Evolutionary conservation across 306 rosid species (phyloP).

Genomic region (Adenanthera pavonina): DNA sequence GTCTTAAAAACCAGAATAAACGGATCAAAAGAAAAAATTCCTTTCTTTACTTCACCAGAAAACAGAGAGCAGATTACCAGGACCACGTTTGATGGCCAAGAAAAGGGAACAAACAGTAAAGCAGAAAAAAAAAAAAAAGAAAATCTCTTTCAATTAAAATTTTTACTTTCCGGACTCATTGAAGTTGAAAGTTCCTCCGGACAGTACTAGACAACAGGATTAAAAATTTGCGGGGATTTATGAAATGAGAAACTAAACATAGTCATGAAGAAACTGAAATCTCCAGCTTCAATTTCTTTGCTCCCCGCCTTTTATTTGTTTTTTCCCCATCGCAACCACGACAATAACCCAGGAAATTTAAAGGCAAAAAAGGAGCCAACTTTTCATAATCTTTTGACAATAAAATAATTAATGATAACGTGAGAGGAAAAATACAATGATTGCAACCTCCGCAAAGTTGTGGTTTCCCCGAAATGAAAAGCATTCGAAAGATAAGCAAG

Average conservation of each 20-base stretch:
- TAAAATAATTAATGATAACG: not conserved
- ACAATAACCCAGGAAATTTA: not conserved
- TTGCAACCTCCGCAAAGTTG: not conserved
- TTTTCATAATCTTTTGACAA: constrained; percentile 4
- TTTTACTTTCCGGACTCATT: not conserved
- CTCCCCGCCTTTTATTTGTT: not conserved
- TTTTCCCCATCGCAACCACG: not conserved
- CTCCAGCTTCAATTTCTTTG: constrained; percentile 8
- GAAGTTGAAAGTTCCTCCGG: not conserved
- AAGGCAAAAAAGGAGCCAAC: constrained; percentile 12
- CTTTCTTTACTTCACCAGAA: constrained; percentile 3
- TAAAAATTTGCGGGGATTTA: not conserved
- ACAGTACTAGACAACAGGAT: not conserved
- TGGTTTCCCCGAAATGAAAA: constrained; percentile 16
- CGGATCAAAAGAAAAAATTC: not conserved
- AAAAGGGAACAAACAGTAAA: not conserved
- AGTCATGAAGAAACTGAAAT: not conserved
- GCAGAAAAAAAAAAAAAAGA: not conserved
- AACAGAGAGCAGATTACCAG: not conserved
- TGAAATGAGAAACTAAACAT: not conserved
- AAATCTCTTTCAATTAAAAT: not conserved
- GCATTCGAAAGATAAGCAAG: not conserved
- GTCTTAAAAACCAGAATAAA: not conserved
- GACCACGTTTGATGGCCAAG: not conserved
- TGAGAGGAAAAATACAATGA: not conserved